Percentiles rank a stretch among this genome's conserved stretches.
Conservation (phyloP, 768 basidiomycete genomes). For the Clitopilus passeckerianus region DNA sequence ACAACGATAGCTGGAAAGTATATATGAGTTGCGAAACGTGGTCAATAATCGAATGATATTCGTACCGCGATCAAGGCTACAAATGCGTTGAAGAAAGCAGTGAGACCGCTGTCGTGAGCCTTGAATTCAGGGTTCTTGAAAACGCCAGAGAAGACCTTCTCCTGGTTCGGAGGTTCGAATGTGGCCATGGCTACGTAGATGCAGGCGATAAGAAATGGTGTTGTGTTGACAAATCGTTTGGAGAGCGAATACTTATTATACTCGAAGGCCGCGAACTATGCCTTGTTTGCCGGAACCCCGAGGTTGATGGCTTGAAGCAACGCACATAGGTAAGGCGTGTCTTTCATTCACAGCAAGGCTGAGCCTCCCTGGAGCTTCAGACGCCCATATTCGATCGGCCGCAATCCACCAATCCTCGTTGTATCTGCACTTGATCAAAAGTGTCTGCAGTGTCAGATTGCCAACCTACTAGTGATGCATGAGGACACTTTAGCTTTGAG, state of each 20-base stretch:
- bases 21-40: no score
- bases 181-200: background rate
- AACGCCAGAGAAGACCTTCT: background rate
- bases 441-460: no score
- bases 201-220: no score
- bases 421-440: no score
- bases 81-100: conserved; percentile 9
- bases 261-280: background rate
- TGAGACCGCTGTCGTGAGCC: conserved; percentile 6
- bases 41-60: no score
- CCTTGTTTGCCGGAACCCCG: background rate
- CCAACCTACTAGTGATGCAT: no score
- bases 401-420: no score
- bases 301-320: background rate
- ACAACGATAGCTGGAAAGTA: background rate
- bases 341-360: background rate
- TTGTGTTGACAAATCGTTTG: no score
- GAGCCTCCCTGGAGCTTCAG: background rate
- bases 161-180: background rate
- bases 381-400: background rate
- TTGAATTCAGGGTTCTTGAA: background rate
- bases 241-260: no score
- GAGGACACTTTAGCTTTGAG: no score
- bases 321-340: background rate
- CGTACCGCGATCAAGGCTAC: background rate